Evolutionary conservation across 768 basidiomycete species (phyloP).

Genomic region (Amanita exitialis): DNA sequence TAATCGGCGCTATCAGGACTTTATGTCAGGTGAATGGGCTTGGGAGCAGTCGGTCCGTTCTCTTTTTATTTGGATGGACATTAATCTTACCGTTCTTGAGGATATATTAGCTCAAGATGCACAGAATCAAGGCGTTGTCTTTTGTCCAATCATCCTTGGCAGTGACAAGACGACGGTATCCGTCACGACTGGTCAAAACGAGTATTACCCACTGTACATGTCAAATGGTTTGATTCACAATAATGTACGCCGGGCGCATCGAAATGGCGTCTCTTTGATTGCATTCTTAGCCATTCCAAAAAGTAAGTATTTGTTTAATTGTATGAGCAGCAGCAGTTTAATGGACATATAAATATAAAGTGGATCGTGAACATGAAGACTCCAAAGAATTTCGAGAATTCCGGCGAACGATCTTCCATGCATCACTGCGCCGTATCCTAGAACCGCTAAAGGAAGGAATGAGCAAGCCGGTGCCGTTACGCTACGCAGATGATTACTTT

Average conservation of each 20-base stretch:
- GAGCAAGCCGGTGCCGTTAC: not conserved
- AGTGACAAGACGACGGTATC: not conserved
- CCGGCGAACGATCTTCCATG: not conserved
- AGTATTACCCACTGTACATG: not conserved
- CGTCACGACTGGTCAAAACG: not conserved
- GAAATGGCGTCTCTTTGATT: not conserved
- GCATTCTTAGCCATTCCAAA: slow-evolving; percentile 6
- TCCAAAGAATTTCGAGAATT: not conserved
- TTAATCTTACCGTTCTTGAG: not conserved
- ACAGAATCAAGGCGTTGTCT: not conserved
- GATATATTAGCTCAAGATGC: not conserved
- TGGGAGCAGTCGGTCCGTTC: not conserved
- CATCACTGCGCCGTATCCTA: not conserved
- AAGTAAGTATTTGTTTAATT: too few relatives aligned
- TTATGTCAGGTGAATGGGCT: not conserved
- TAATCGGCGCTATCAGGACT: not conserved
- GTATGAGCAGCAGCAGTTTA: too few relatives aligned
- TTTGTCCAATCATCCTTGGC: not conserved
- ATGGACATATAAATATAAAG: not conserved
- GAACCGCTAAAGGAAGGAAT: not conserved
- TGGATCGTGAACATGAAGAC: not conserved
- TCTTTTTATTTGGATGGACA: too few relatives aligned
- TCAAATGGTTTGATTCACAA: not conserved
- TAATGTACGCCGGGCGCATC: not conserved
- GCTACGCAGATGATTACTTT: slow-evolving; percentile 19